Conservation (phyloP, 163 green algal genomes). For the Scenedesmus sp. region DNA sequence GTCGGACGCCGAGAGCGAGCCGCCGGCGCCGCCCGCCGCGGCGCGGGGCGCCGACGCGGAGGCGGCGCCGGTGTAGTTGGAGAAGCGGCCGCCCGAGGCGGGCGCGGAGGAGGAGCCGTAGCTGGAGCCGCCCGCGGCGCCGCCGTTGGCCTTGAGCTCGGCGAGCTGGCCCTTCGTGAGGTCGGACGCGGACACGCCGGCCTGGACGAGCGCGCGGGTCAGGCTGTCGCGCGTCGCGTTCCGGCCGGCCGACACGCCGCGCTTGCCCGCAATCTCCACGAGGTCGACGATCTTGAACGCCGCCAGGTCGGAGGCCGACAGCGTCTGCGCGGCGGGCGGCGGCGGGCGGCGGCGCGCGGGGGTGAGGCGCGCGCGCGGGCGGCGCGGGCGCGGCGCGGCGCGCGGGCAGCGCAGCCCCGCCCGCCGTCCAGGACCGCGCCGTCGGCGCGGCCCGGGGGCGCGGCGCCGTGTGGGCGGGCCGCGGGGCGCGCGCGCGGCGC, state of each 20-base stretch:
- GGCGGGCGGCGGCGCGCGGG: too few species aligned
- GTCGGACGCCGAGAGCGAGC: conserved; percentile 32
- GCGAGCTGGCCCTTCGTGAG: conserved; percentile 33
- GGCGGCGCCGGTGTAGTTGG: conserved; percentile 10
- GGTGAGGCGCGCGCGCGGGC: too few species aligned
- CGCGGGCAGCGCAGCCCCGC: too few species aligned
- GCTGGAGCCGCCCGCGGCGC: not conserved
- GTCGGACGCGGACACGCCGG: conserved; percentile 13
- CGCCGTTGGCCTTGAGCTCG: conserved; percentile 38
- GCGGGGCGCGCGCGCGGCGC: too few species aligned
- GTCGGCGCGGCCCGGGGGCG: too few species aligned
- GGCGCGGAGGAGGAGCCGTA: not conserved
- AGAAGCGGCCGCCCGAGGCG: not conserved
- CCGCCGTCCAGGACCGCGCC: too few species aligned
- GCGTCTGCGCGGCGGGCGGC: not conserved
- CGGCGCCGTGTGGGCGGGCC: too few species aligned
- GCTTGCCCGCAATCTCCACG: conserved; percentile 33
- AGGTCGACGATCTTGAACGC: conserved; percentile 41
- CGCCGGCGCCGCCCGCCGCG: not conserved
- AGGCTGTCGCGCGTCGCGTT: conserved; percentile 42
- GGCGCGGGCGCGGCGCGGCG: too few species aligned
- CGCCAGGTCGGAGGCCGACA: conserved; percentile 27
- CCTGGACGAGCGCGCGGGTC: conserved; percentile 6
- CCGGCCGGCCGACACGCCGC: conserved; percentile 25
- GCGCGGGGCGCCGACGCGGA: too few species aligned